Evolutionary conservation across 148 eudicot species (phyloP).

Genomic region (Diospyros kaki): DNA sequence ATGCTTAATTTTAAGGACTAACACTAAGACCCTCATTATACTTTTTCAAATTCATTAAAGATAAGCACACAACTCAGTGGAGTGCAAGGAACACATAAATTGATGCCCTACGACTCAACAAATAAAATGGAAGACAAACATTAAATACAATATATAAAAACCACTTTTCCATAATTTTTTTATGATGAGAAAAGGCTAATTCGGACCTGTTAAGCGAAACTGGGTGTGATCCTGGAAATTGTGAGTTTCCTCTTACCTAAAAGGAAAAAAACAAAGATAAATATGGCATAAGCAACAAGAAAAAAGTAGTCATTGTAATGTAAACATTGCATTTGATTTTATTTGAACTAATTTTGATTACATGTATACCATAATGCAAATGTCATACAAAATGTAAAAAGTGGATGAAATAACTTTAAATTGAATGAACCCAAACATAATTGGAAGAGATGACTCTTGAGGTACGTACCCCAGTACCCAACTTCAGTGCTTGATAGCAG

Average conservation of each 20-base stretch:
- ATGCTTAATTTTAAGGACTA: not conserved
- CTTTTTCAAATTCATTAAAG: not conserved
- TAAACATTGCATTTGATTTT: not conserved
- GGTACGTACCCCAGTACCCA: slow-evolving; percentile 43
- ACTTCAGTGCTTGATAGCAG: slow-evolving; percentile 64
- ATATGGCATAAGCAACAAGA: slow-evolving; percentile 6
- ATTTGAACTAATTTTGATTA: not conserved
- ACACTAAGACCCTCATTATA: not conserved
- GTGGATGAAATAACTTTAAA: not conserved
- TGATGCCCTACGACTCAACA: not conserved
- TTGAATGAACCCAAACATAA: not conserved
- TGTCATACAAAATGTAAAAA: not conserved
- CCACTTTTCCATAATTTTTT: not conserved
- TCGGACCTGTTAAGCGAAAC: slow-evolving; percentile 86
- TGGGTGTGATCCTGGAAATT: slow-evolving; percentile 98
- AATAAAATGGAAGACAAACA: not conserved
- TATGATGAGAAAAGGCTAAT: not conserved
- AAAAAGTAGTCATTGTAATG: not conserved
- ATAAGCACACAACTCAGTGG: not conserved
- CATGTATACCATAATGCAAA: not conserved
- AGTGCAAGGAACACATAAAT: not conserved
- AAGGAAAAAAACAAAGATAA: slow-evolving; percentile 12
- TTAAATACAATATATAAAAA: not conserved
- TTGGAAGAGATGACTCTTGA: not conserved
- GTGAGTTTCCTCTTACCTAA: slow-evolving; percentile 60